A percentile compares a stretch with the other conserved stretches of the same genome.
Evolutionary conservation across 1,284 basidiomycete species (phyloP).

Genomic region (Kwoniella shivajii): DNA sequence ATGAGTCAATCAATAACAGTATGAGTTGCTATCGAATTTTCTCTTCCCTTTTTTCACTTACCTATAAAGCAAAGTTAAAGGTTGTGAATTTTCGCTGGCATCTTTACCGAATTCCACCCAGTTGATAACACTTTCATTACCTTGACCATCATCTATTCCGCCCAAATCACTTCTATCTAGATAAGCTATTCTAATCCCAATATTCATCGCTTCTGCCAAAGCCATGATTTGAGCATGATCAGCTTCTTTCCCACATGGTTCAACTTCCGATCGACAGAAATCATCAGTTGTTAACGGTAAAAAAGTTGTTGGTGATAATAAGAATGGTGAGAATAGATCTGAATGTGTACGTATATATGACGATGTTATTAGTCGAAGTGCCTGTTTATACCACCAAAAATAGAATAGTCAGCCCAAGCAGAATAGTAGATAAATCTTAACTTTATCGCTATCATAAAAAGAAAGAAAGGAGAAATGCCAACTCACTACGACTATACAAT

Average conservation of each 20-base stretch:
- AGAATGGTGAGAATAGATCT: slow-evolving; percentile 68
- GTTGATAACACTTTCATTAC: slow-evolving; percentile 39
- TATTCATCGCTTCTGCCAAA: slow-evolving; percentile 66
- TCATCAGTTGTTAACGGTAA: slow-evolving; percentile 63
- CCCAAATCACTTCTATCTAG: slow-evolving; percentile 63
- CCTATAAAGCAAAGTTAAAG: slow-evolving; percentile 70
- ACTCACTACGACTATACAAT: slow-evolving; percentile 49
- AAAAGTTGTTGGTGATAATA: slow-evolving; percentile 71
- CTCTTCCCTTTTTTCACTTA: slow-evolving; percentile 54
- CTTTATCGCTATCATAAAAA: not conserved
- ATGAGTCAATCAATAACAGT: not conserved
- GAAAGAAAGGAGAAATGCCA: slow-evolving; percentile 64
- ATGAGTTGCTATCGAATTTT: not conserved
- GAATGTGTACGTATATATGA: slow-evolving; percentile 72
- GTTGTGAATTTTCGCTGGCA: slow-evolving; percentile 46
- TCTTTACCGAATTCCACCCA: slow-evolving; percentile 71
- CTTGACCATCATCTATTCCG: slow-evolving; percentile 42
- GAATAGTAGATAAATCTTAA: not conserved
- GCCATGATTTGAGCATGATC: slow-evolving; percentile 85
- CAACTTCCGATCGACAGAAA: slow-evolving; percentile 77
- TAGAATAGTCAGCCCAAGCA: not conserved
- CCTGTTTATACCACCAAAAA: slow-evolving; percentile 19
- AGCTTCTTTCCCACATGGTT: slow-evolving; percentile 80
- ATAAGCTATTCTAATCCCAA: slow-evolving; percentile 76
- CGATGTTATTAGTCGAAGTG: slow-evolving; percentile 74